Evolutionary conservation across 495 filamentous ascomycete genomes (phyloP).

Genomic region (Penicillium antarcticum): DNA sequence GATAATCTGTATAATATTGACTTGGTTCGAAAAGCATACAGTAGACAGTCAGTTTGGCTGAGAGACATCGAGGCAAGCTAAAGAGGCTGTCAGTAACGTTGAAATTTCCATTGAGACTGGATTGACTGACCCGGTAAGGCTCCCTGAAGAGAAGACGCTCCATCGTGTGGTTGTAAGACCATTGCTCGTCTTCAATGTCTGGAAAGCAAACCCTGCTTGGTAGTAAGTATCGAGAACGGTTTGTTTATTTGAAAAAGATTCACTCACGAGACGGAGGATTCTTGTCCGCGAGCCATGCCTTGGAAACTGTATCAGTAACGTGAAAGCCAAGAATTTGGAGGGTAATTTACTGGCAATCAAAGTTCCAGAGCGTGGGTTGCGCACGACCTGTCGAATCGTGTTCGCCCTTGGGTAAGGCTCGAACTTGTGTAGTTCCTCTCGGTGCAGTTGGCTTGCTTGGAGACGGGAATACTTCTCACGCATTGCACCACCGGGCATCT

Average conservation of each 20-base stretch:
- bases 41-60: slow-evolving; percentile 35
- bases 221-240: slow-evolving; percentile 3
- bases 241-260: not conserved
- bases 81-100: slow-evolving; percentile 1
- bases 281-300: slow-evolving; percentile 17
- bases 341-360: slow-evolving; percentile 35
- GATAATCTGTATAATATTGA: not conserved
- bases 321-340: not conserved
- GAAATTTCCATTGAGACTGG: not conserved
- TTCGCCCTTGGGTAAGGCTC: slow-evolving; percentile 31
- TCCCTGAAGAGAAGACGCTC: slow-evolving; percentile 36
- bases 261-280: slow-evolving; percentile 37
- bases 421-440: slow-evolving; percentile 32
- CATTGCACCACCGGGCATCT: slow-evolving; percentile 9
- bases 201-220: slow-evolving; percentile 35
- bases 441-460: slow-evolving; percentile 33
- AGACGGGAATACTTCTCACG: slow-evolving; percentile 25
- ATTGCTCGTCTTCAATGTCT: slow-evolving; percentile 30
- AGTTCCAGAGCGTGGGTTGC: slow-evolving; percentile 33
- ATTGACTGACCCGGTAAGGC: slow-evolving; percentile 27
- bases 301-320: slow-evolving; percentile 8
- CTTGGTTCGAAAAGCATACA: slow-evolving; percentile 21
- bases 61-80: slow-evolving; percentile 41
- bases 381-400: slow-evolving; percentile 33
- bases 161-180: slow-evolving; percentile 38